Base-by-base conservation (phyloP, 352 stramenopile genomes). In the Pythium aquatile region DNA sequence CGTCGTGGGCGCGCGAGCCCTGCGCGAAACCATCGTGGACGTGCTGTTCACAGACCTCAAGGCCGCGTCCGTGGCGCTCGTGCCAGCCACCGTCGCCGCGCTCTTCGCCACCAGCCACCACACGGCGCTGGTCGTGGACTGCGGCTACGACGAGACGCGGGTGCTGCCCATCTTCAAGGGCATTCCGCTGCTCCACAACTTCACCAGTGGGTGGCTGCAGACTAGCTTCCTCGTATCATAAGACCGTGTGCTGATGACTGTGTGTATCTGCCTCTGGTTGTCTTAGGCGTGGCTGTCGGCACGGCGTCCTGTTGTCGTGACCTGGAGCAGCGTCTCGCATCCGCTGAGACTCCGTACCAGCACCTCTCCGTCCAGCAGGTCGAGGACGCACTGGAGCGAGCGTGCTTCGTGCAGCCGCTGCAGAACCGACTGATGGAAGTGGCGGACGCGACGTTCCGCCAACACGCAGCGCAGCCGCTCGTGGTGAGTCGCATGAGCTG, bases 121-220 rank as follows among this genome's bases (percentile, higher is more conserved):
- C 63, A 91, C 87, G 24, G 83, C 84, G 52, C 66, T 96, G 30
- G 73, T 96, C 30, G 69, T 96, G 5, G 87, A 96, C 64, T 92
- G 81, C 55, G 87, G 87, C 2, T 93, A 80, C 75, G 56, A 59
- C 2, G 87, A 96, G 69, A 91, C 83, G 24, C 75, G 85, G 9
- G 32, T 96, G 24, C 53, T 96, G 10, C 87, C 87, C 16, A 76
- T 96, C 13, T 94, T 85, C 59, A 92, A 96, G 61, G 85, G 85
- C n/a, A 85, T 92, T 35, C 83, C 87, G 39, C 61, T 96, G 53
- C 77, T 79, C 24, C 74, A 90, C 35, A 71, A 81, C 40, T 94
- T 93, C 60, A 73, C 74, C 14, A 85, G 83, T 93, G 61, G 26
- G 77, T 66, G 44, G 20, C 35, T 11, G 11, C 35, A 16, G 35